phyloP scores from a whole-genome alignment of 306 rosid species.

The Prunus campanulata region DNA sequence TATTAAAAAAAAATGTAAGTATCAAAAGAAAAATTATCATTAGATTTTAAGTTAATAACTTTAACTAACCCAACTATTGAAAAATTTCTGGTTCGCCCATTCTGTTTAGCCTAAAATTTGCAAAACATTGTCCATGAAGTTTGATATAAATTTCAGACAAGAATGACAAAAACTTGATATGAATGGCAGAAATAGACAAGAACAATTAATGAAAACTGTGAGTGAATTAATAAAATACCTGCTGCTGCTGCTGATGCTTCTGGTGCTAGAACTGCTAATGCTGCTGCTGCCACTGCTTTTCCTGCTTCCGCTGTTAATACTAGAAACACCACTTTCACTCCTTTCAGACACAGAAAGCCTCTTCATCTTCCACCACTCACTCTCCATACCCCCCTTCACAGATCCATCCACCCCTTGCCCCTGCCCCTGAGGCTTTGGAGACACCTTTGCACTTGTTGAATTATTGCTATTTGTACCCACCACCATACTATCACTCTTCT shows the following conservation, averaged over 20 bases:
- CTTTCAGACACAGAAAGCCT: slow-evolving; percentile 30
- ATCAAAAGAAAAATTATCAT: background rate
- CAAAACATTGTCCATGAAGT: no score
- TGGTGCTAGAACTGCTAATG: slow-evolving; percentile 39
- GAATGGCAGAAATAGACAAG: no score
- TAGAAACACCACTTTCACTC: slow-evolving; percentile 54
- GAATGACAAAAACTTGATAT: no score
- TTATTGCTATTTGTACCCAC: slow-evolving; percentile 2
- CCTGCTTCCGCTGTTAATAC: slow-evolving; percentile 51
- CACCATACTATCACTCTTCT: slow-evolving; percentile 31
- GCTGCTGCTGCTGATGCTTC: slow-evolving; percentile 32
- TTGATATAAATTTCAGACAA: no score
- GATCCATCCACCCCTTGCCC: slow-evolving; percentile 29
- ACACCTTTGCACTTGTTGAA: slow-evolving; percentile 40
- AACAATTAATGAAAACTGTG: background rate
- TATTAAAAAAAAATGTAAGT: no score
- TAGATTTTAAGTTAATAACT: no score
- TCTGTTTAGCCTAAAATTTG: no score
- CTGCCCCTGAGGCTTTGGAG: slow-evolving; percentile 46
- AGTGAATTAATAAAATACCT: slow-evolving; percentile 39
- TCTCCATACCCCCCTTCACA: slow-evolving; percentile 37
- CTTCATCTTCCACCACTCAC: slow-evolving; percentile 82
- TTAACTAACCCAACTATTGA: no score
- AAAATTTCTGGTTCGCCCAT: no score
- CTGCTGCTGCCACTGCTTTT: slow-evolving; percentile 63